phyloP scores from a whole-genome alignment of 225 moss, liverwort and hornwort genomes.

The Marchantia paleacea region DNA sequence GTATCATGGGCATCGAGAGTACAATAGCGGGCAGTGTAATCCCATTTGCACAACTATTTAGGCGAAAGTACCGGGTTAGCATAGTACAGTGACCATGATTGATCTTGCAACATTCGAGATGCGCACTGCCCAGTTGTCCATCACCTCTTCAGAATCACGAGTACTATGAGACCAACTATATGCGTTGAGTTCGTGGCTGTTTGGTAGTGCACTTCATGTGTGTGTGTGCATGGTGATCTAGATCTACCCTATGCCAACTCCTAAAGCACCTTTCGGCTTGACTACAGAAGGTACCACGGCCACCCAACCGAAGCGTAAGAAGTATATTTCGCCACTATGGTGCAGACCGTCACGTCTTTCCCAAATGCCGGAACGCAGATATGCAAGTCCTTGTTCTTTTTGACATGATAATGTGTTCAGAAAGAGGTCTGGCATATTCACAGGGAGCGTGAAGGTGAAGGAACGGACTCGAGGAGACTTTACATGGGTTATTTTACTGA shows the following conservation, averaged over 20 bases:
- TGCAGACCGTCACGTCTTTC: not conserved
- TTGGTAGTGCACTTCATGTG: not conserved
- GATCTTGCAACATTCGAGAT: not conserved
- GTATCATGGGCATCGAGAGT: not conserved
- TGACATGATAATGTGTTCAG: not conserved
- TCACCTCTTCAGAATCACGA: not conserved
- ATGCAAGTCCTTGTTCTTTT: not conserved
- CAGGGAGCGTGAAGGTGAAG: too few species aligned
- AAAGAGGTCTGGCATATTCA: too few species aligned
- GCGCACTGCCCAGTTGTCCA: not conserved
- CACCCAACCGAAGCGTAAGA: not conserved
- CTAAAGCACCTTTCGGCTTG: not conserved
- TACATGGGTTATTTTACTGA: not conserved
- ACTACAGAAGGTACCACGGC: not conserved
- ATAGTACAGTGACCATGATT: not conserved
- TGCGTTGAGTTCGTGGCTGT: not conserved
- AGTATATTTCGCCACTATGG: not conserved
- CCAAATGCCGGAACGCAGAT: not conserved
- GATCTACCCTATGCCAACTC: not conserved
- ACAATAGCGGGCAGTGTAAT: not conserved
- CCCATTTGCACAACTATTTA: not conserved
- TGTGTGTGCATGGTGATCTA: not conserved
- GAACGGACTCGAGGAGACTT: too few species aligned
- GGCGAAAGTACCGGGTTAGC: not conserved
- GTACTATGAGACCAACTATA: not conserved